These are phyloP conservation scores for Claviceps capensis DNA, from an alignment of 2,329 filamentous ascomycete genomes.

Conservation along the genomic window DNA sequence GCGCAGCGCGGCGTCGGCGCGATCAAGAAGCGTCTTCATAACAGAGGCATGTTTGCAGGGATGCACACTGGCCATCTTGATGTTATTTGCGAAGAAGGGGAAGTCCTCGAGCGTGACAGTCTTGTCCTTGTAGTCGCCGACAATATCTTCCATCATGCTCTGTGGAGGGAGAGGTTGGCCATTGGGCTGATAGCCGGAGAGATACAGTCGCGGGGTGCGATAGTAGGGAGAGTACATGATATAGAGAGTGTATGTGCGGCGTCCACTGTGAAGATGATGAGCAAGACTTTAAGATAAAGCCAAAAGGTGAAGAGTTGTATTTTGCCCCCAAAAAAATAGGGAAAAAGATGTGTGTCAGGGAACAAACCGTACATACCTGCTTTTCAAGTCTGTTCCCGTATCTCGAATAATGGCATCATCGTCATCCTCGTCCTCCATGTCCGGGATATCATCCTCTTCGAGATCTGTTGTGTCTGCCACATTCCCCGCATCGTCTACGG, in stretches of 20 bases:
- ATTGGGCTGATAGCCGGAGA: constrained; percentile 73
- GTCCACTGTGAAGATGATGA: constrained; percentile 40
- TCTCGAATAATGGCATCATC: constrained; percentile 93
- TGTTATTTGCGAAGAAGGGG: constrained; percentile 76
- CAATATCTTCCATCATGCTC: constrained; percentile 92
- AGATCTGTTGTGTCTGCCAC: constrained; percentile 60
- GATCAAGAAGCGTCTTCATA: constrained; percentile 95
- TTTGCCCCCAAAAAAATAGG: background rate
- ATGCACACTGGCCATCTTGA: constrained; percentile 95
- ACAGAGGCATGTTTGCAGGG: constrained; percentile 95
- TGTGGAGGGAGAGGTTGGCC: constrained; percentile 71
- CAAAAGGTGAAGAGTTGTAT: background rate
- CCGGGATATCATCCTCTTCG: constrained; percentile 74
- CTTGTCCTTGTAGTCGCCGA: constrained; percentile 95
- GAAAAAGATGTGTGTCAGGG: background rate
- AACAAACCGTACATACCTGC: constrained; percentile 23
- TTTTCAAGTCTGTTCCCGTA: constrained; percentile 33
- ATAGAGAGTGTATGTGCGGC: constrained; percentile 94
- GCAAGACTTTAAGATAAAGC: background rate
- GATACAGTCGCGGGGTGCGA: constrained; percentile 85
- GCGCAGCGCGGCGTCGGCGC: constrained; percentile 85
- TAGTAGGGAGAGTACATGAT: constrained; percentile 98
- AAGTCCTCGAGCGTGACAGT: constrained; percentile 97
- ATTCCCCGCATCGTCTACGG: constrained; percentile 80
- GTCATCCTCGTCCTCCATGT: constrained; percentile 97